Conservation (phyloP, 2,329 filamentous ascomycete species). For the Kalmusia sp. region DNA sequence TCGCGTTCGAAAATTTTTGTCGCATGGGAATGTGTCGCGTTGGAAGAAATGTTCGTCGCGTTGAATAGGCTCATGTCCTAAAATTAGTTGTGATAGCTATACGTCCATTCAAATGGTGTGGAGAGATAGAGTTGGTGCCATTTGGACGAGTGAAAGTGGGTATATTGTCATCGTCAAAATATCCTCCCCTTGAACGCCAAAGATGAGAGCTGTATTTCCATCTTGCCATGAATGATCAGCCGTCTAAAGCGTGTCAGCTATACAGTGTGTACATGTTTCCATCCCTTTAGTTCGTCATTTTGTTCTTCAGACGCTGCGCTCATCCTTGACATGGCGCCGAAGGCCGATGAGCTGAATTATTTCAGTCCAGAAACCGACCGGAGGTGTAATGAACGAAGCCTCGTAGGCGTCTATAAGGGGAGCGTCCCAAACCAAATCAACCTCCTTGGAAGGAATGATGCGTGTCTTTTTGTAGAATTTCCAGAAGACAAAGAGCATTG, state of each 20-base stretch:
- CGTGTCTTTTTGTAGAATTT: conserved; percentile 68
- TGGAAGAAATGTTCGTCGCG: conserved; percentile 23
- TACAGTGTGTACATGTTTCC: background rate
- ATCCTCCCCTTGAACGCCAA: background rate
- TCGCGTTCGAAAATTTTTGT: conserved; percentile 1
- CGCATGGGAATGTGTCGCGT: conserved; percentile 4
- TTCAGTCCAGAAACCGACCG: conserved; percentile 46
- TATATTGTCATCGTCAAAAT: conserved; percentile 16
- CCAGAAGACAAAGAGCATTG: conserved; percentile 64
- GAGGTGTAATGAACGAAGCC: conserved; percentile 50
- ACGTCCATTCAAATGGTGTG: background rate
- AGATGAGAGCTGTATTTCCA: background rate
- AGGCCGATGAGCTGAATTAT: conserved; percentile 43
- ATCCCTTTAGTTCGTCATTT: background rate
- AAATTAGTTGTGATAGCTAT: background rate
- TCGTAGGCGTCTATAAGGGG: conserved; percentile 49
- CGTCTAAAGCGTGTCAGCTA: background rate
- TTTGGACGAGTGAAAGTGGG: conserved; percentile 16
- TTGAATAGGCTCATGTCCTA: conserved; percentile 16
- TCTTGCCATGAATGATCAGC: background rate
- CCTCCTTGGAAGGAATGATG: conserved; percentile 60
- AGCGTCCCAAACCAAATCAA: conserved; percentile 53
- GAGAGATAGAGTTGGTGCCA: background rate
- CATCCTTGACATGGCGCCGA: conserved; percentile 30
- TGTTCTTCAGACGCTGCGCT: background rate